These are phyloP conservation scores for Penicillium simplicissimum DNA, from an alignment of 495 filamentous ascomycete genomes.

Conservation along the genomic window DNA sequence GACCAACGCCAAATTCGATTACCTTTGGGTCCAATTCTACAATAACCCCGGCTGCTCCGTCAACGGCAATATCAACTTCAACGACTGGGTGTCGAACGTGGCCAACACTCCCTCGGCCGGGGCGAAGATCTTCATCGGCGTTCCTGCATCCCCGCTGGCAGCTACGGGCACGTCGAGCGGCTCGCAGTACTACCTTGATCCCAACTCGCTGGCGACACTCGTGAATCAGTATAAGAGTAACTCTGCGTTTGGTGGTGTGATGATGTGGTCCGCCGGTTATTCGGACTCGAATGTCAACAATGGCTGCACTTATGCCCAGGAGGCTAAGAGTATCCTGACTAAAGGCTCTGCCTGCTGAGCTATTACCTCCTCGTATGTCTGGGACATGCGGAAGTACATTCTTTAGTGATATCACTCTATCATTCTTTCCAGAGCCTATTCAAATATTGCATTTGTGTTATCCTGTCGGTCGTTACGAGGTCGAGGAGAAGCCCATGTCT, in stretches of 20 bases:
- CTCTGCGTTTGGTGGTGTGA: conserved; percentile 51
- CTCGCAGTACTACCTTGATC: conserved; percentile 45
- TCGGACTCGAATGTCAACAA: conserved; percentile 44
- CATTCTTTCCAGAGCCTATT: background rate
- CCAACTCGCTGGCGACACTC: conserved; percentile 32
- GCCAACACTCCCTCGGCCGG: conserved; percentile 35
- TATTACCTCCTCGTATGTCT: background rate
- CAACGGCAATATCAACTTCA: conserved; percentile 35
- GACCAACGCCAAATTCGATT: conserved; percentile 33
- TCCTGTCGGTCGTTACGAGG: background rate
- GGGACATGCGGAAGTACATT: background rate
- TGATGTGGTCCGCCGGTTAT: conserved; percentile 56
- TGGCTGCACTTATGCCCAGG: conserved; percentile 45
- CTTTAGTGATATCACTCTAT: background rate
- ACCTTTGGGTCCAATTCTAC: conserved; percentile 51
- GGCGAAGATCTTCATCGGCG: conserved; percentile 53
- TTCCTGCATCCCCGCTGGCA: conserved; percentile 42
- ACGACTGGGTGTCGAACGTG: conserved; percentile 47
- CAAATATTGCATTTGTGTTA: background rate
- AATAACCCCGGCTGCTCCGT: conserved; percentile 40
- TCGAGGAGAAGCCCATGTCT: background rate
- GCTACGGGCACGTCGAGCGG: conserved; percentile 42
- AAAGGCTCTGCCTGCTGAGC: conserved; percentile 17
- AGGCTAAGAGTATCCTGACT: conserved; percentile 34
- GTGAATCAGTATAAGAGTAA: conserved; percentile 34